Percentiles rank a stretch among this genome's conserved stretches.
Conservation (phyloP, 495 filamentous ascomycete species). For the Apodospora peruviana region DNA sequence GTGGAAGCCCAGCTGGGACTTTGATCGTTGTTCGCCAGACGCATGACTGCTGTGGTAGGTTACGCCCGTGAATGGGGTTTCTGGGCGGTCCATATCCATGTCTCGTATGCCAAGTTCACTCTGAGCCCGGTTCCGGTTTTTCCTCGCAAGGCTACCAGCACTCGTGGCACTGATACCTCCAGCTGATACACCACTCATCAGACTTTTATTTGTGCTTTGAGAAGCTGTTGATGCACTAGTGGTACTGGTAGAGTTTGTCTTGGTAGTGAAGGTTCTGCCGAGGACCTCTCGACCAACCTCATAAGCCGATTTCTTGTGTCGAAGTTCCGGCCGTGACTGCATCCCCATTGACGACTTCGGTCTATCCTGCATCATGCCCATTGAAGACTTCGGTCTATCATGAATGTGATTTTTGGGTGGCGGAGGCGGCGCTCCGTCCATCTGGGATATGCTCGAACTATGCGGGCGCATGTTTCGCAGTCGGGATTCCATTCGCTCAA, state of each 20-base stretch:
- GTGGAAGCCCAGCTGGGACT: conserved; percentile 42
- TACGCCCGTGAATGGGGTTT: conserved; percentile 69
- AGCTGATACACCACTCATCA: conserved; percentile 92
- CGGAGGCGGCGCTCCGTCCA: conserved; percentile 53
- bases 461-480: conserved; percentile 66
- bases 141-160: conserved; percentile 82
- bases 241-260: conserved; percentile 71
- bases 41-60: conserved; percentile 84
- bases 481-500: conserved; percentile 80
- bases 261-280: conserved; percentile 76
- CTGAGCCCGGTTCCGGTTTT: conserved; percentile 48
- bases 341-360: conserved; percentile 46
- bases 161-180: conserved; percentile 91
- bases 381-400: conserved; percentile 46
- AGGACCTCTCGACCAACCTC: conserved; percentile 68
- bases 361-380: conserved; percentile 34
- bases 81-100: conserved; percentile 50
- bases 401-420: conserved; percentile 53
- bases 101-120: conserved; percentile 50
- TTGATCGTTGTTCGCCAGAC: conserved; percentile 46
- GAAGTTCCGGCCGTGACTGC: conserved; percentile 22
- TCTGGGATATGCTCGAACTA: conserved; percentile 38
- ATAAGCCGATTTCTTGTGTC: conserved; percentile 73
- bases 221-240: conserved; percentile 66
- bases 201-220: conserved; percentile 68